Evolutionary conservation across 805 yeast species (phyloP).

Genomic region (Candida xiaguanensis): DNA sequence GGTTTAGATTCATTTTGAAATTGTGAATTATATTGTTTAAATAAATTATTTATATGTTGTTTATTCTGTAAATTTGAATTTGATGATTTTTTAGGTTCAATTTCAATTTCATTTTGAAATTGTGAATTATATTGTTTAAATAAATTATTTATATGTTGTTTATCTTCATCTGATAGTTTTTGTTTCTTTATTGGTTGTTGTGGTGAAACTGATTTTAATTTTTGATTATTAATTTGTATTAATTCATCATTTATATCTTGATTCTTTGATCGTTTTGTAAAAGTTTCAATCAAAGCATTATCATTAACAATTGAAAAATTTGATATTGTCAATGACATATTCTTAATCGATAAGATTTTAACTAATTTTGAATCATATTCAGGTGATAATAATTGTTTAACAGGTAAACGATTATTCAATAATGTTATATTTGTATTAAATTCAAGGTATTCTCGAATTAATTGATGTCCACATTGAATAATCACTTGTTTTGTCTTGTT

Average conservation of each 20-base stretch:
- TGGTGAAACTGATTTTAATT: not conserved
- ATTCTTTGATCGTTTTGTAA: slow-evolving; percentile 11
- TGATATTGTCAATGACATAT: slow-evolving; percentile 49
- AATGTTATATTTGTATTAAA: slow-evolving; percentile 16
- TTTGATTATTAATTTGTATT: slow-evolving; percentile 11
- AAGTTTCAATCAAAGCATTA: slow-evolving; percentile 29
- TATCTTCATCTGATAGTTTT: not conserved
- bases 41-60: no score
- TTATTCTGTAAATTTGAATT: no score
- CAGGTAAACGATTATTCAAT: slow-evolving; percentile 18
- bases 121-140: no score
- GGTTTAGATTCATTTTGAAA: no score
- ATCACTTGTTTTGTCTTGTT: slow-evolving; percentile 30
- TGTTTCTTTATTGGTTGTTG: not conserved
- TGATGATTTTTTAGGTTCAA: no score
- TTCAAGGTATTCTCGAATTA: slow-evolving; percentile 41
- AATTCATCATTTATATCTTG: slow-evolving; percentile 7
- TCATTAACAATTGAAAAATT: slow-evolving; percentile 48
- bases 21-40: no score
- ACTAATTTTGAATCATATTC: slow-evolving; percentile 14
- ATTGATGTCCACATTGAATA: slow-evolving; percentile 27
- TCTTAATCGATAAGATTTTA: slow-evolving; percentile 41
- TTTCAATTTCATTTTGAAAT: no score
- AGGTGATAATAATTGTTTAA: slow-evolving; percentile 15
- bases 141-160: no score